phyloP scores from a whole-genome alignment of 345 rosid species.

The Mangifera indica region DNA sequence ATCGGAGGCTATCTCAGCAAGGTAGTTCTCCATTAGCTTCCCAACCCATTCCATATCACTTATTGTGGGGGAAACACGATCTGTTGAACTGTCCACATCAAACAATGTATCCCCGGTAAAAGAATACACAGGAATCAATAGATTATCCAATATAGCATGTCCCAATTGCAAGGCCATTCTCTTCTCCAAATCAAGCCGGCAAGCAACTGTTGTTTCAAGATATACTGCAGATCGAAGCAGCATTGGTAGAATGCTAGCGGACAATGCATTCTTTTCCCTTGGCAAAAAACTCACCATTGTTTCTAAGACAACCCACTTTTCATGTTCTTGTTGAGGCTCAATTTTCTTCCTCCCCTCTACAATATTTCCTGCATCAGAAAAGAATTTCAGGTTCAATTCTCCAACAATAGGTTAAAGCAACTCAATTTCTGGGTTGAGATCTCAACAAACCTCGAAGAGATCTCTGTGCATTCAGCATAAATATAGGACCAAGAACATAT shows the following conservation, averaged over 20 bases:
- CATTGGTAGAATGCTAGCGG: too few species aligned
- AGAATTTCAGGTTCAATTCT: constrained; percentile 11
- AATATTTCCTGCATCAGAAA: constrained; percentile 58
- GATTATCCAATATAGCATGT: constrained; percentile 83
- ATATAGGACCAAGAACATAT: constrained; percentile 80
- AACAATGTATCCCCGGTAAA: constrained; percentile 74
- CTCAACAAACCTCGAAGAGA: constrained; percentile 97
- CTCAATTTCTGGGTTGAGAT: constrained; percentile 24
- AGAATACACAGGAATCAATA: constrained; percentile 76
- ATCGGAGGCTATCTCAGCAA: too few species aligned
- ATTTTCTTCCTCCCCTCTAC: constrained; percentile 80
- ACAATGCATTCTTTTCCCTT: too few species aligned
- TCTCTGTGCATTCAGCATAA: constrained; percentile 92
- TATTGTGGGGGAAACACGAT: constrained; percentile 55
- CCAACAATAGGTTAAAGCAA: constrained; percentile 2
- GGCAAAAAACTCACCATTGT: too few species aligned
- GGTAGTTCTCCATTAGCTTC: too few species aligned
- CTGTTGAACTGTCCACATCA: constrained; percentile 78
- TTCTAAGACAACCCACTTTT: constrained; percentile 80
- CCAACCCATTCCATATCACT: constrained; percentile 72
- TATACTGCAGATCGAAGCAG: too few species aligned
- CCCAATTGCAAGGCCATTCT: constrained; percentile 78
- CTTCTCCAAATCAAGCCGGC: constrained; percentile 88
- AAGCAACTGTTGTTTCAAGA: too few species aligned
- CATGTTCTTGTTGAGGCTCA: constrained; percentile 73